Base-by-base conservation (phyloP, 139 green algal species). In the Limnomonas spitsbergensis region DNA sequence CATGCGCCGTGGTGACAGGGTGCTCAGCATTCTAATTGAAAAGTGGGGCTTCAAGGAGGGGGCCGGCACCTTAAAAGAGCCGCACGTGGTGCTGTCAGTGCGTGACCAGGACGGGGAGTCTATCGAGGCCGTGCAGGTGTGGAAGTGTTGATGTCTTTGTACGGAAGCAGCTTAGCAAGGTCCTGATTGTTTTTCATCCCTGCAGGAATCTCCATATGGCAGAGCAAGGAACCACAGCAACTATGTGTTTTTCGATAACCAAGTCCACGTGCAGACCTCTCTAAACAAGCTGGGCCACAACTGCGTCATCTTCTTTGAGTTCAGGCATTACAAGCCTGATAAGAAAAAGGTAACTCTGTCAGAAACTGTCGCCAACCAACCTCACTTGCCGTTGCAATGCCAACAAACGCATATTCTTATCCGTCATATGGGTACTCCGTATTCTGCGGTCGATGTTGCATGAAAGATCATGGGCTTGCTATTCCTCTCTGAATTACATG, bases 281-380 rank as follows among this genome's bases (percentile, higher is more conserved):
- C 35, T 93, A 0, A 89, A 85, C 75, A 35, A 61, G 56, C 77
- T 93, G 56, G 75, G 73, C 3, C 42, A 77, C 0, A 61, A 56
- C 0, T 34, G 75, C n/a, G 89, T 87, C 36, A 89, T 93, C 34
- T 90, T 94, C 54, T 88, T 94, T 71, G 90, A 94, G 84, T 89
- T 93, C 69, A 82, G 83, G 66, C 89, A 94, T 83, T 94, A 79
- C 73, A 94, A 94, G 68, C 61, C 85, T 31, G 88, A 88, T 42
- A 90, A 94, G 84, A 84, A 89, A 67, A 94, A 94, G 88, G 87
- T 90, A 73, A 0, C 81, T 47, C n/a, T n/a, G n/a, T n/a, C n/a
- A n/a, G 20, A 14, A 61, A 61, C 14, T 14, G 47, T 61, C 47
- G n/a, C n/a, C 52, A n/a, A n/a, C n/a, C n/a, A n/a, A n/a, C n/a